Evolutionary conservation across 331 rosid species (phyloP).

Genomic region (Cydonia oblonga): DNA sequence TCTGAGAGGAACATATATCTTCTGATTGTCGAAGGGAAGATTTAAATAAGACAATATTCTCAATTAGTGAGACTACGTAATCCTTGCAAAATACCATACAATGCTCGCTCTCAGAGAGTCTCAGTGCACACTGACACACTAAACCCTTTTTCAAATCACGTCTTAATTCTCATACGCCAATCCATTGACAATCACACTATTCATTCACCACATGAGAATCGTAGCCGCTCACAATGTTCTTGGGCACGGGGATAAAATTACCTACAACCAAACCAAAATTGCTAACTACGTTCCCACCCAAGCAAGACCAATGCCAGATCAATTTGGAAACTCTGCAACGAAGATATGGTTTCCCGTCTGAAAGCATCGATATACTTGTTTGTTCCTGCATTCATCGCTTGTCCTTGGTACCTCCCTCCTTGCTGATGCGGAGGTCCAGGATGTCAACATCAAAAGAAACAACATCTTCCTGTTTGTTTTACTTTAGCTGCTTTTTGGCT

Average conservation of each 20-base stretch:
- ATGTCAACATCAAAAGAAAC: background rate
- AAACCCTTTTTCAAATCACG: background rate
- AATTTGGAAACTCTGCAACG: background rate
- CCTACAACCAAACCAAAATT: background rate
- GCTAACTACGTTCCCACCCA: background rate
- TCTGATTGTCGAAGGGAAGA: no score
- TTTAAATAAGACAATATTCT: no score
- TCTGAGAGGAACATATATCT: no score
- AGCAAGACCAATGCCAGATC: background rate
- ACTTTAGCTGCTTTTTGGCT: background rate
- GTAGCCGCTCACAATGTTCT: background rate
- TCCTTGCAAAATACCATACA: background rate
- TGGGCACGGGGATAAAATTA: background rate
- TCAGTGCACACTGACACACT: no score
- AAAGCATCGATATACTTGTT: background rate
- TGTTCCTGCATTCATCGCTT: background rate
- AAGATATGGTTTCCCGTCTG: background rate
- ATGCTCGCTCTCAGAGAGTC: background rate
- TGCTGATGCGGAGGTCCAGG: background rate
- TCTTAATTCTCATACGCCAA: background rate
- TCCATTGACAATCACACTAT: background rate
- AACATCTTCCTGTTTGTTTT: background rate
- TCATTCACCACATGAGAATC: background rate
- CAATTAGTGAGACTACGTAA: no score
- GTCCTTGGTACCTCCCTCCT: background rate